Evolutionary conservation across 2,329 filamentous ascomycete genomes (phyloP), one percentile per base, ranked within the genome.

Genomic region (Bipolaris bicolor): DNA sequence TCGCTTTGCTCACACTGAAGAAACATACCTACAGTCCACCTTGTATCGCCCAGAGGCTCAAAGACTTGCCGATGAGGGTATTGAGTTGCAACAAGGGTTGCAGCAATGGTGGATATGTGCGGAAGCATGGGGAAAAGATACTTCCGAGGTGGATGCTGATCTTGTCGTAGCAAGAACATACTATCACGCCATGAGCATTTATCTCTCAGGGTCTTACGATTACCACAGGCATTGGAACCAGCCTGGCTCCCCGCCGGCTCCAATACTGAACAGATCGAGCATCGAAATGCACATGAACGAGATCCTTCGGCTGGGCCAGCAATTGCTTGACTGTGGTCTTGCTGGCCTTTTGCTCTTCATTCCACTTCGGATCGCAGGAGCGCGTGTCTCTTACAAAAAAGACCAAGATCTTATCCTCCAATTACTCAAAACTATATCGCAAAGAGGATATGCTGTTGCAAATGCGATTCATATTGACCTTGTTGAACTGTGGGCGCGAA

Each of bases 111-210:
- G 53, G 49, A 18, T 33, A 41, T 49, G 62, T 3, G 54, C 58
- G 33, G 36, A 43, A 16, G 15, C 16, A 29, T 68, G 65, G 64
- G 52, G 62, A 41, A 36, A 41, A 18, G 37, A 43, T 22, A 40
- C n/a, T 7, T 13, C 31, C n/a, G 34, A 31, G 37, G 46, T 18
- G 2, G 60, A 66, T 37, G 15, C 37, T 1, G 69, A 72, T n/a
- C 41, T 60, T n/a, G 39, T 61, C 6, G 41, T 68, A 5, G 63
- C 43, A 0, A 53, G 57, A 13, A 34, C 56, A 10, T 71, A 71
- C 46, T 71, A 71, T 22, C 52, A 70, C 48, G 66, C 69, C 0
- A 60, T 65, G 10, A 70, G 57, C n/a, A 70, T 71, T 45, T 72
- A 69, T 10, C 66, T 70, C 5, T 70, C 68, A 2, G 69, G 69